A percentile compares a stretch with the other conserved stretches of the same genome.
These are phyloP conservation scores for Boletus pseudo-olivaceus DNA, from an alignment of 768 basidiomycete genomes.

Conservation along the genomic window DNA sequence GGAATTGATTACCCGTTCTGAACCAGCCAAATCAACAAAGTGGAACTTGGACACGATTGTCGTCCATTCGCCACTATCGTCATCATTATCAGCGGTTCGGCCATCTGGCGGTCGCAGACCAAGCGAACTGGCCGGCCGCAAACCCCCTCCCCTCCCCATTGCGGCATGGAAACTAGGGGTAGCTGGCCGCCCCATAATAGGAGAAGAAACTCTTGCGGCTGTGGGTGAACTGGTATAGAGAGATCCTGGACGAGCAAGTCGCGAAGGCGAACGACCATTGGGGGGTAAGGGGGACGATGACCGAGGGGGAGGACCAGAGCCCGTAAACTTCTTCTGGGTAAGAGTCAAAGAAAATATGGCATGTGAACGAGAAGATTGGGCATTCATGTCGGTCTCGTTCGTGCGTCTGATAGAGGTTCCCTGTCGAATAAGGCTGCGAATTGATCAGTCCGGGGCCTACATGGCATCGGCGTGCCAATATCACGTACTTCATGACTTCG, in stretches of 20 bases:
- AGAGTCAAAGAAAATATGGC: slow-evolving; percentile 97
- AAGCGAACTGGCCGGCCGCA: slow-evolving; percentile 80
- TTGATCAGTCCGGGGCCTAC: slow-evolving; percentile 20
- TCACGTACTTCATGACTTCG: slow-evolving; percentile 89
- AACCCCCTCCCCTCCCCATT: slow-evolving; percentile 61
- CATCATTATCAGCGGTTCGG: slow-evolving; percentile 41
- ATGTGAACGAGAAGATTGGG: slow-evolving; percentile 95
- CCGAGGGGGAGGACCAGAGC: slow-evolving; percentile 64
- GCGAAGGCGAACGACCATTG: slow-evolving; percentile 70
- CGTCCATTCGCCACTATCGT: slow-evolving; percentile 78
- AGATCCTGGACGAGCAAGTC: slow-evolving; percentile 81
- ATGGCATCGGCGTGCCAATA: slow-evolving; percentile 4
- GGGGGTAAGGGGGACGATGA: slow-evolving; percentile 77
- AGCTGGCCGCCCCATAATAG: slow-evolving; percentile 70
- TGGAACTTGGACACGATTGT: slow-evolving; percentile 95
- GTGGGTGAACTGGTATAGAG: slow-evolving; percentile 48
- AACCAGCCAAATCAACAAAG: slow-evolving; percentile 97
- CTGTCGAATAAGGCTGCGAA: slow-evolving; percentile 74
- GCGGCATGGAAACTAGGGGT: slow-evolving; percentile 79
- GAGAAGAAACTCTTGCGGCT: slow-evolving; percentile 58
- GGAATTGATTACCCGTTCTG: slow-evolving; percentile 66
- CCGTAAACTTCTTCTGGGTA: slow-evolving; percentile 83
- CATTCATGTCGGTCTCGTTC: slow-evolving; percentile 98
- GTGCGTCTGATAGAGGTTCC: slow-evolving; percentile 91
- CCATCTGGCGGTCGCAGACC: slow-evolving; percentile 58